Conservation (phyloP, 2,329 filamentous ascomycete species). For the Paracamarosporium sp. region DNA sequence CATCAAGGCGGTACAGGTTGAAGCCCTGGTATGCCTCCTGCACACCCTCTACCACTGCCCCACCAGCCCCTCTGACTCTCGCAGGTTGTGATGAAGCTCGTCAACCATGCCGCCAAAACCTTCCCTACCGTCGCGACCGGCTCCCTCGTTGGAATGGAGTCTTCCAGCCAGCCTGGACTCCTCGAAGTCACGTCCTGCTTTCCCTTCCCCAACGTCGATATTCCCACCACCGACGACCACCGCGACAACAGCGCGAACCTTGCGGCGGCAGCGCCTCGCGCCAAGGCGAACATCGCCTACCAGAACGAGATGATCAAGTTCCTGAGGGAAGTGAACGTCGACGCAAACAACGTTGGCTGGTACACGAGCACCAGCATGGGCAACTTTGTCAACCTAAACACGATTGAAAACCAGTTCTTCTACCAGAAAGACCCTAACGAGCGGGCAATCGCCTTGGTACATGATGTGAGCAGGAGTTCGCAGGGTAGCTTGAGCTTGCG, state of each 20-base stretch:
- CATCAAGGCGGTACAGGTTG: conserved; percentile 89
- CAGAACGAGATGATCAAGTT: conserved; percentile 98
- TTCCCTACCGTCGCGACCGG: conserved; percentile 92
- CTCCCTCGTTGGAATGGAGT: conserved; percentile 90
- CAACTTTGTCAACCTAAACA: conserved; percentile 93
- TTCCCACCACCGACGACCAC: conserved; percentile 60
- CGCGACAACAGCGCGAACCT: conserved; percentile 57
- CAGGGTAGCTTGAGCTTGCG: conserved; percentile 89
- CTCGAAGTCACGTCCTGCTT: conserved; percentile 96
- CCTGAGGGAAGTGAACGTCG: conserved; percentile 95
- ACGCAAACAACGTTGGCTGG: conserved; percentile 98
- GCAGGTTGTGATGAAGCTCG: conserved; percentile 96
- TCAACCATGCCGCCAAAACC: conserved; percentile 87
- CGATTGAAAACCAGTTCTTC: conserved; percentile 97
- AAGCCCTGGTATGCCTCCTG: conserved; percentile 78
- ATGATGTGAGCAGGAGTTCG: conserved; percentile 93
- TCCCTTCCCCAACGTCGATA: conserved; percentile 85
- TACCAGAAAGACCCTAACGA: conserved; percentile 95
- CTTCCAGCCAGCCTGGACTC: conserved; percentile 64
- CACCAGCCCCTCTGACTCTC: conserved; percentile 37
- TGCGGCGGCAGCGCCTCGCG: conserved; percentile 86
- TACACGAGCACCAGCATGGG: conserved; percentile 99
- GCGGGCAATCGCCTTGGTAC: conserved; percentile 84
- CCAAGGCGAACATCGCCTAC: conserved; percentile 87
- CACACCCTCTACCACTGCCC: conserved; percentile 32